Evolutionary conservation across 2,329 filamentous ascomycete genomes (phyloP).

Genomic region (Alternaria atra): DNA sequence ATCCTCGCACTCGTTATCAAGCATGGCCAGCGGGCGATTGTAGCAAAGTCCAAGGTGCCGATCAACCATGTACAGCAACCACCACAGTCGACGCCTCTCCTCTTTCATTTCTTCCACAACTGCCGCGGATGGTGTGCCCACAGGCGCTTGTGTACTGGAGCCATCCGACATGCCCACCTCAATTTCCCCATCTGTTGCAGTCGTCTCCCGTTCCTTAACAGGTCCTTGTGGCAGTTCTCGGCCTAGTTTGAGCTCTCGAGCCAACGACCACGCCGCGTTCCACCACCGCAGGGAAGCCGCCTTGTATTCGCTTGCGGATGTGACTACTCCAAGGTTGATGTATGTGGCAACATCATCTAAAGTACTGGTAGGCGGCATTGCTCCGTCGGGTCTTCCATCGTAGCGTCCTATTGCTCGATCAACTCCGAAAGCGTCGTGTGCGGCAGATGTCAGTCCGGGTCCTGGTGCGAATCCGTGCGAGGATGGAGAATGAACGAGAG

Average conservation of each 20-base stretch:
- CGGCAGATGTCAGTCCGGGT: slow-evolving; percentile 73
- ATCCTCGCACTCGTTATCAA: slow-evolving; percentile 82
- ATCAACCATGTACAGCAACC: slow-evolving; percentile 87
- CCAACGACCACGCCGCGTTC: slow-evolving; percentile 91
- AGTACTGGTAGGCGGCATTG: slow-evolving; percentile 66
- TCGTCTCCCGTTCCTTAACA: slow-evolving; percentile 44
- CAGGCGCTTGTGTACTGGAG: slow-evolving; percentile 38
- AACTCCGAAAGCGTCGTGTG: slow-evolving; percentile 80
- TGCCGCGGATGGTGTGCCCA: slow-evolving; percentile 44
- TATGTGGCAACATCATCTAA: slow-evolving; percentile 91
- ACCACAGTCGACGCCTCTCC: slow-evolving; percentile 89
- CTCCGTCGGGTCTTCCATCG: slow-evolving; percentile 58
- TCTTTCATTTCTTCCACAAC: slow-evolving; percentile 68
- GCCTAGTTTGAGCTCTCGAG: slow-evolving; percentile 86
- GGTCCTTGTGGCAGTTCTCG: slow-evolving; percentile 75
- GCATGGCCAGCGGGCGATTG: slow-evolving; percentile 83
- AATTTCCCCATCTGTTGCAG: slow-evolving; percentile 49
- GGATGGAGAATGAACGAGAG: slow-evolving; percentile 81
- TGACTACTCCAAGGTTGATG: slow-evolving; percentile 87
- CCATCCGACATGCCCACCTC: slow-evolving; percentile 47
- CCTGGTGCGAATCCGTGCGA: slow-evolving; percentile 62
- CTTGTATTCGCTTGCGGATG: slow-evolving; percentile 85
- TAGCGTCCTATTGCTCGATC: slow-evolving; percentile 65
- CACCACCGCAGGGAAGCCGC: slow-evolving; percentile 91
- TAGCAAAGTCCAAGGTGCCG: slow-evolving; percentile 88